These are phyloP conservation scores for Magnolia kwangsiensis DNA, from an alignment of 164 flowering plant genomes.

Conservation along the genomic window DNA sequence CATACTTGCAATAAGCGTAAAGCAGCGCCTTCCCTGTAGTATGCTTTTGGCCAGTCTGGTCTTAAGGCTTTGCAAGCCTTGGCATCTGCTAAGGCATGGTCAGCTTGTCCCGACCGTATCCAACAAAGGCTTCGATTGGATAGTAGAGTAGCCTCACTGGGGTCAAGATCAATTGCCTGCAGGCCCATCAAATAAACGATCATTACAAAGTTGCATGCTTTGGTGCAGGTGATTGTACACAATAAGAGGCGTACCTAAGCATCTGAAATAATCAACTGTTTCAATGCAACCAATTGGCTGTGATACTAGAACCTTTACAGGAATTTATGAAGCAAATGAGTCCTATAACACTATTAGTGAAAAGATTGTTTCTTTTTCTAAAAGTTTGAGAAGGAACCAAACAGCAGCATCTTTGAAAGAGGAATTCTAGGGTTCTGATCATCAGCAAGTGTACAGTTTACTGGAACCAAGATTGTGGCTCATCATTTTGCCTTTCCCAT, in stretches of 20 bases:
- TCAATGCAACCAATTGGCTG: too few species aligned
- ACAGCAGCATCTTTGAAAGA: too few species aligned
- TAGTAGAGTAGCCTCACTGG: slow-evolving; percentile 59
- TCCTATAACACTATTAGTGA: too few species aligned
- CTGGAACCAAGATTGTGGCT: too few species aligned
- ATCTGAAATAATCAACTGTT: too few species aligned
- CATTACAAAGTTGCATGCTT: not conserved
- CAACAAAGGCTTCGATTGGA: slow-evolving; percentile 99
- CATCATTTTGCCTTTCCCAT: too few species aligned
- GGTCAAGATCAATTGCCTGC: slow-evolving; percentile 88
- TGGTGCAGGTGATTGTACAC: not conserved
- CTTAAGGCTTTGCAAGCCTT: slow-evolving; percentile 72
- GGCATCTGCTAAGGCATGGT: slow-evolving; percentile 88
- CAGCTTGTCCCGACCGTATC: slow-evolving; percentile 86
- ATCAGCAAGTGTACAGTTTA: too few species aligned
- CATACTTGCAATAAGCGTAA: slow-evolving; percentile 72
- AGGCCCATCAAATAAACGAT: slow-evolving; percentile 5
- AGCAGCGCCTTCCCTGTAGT: slow-evolving; percentile 94
- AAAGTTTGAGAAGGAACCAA: too few species aligned
- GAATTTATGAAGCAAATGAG: too few species aligned
- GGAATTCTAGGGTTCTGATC: too few species aligned
- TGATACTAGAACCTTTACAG: too few species aligned
- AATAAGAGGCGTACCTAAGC: not conserved
- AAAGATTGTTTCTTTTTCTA: too few species aligned
- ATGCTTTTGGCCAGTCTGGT: slow-evolving; percentile 94